Evolutionary conservation across 345 rosid species (phyloP), one percentile per base, ranked within the genome.

Genomic region (Carallia pectinifolia): DNA sequence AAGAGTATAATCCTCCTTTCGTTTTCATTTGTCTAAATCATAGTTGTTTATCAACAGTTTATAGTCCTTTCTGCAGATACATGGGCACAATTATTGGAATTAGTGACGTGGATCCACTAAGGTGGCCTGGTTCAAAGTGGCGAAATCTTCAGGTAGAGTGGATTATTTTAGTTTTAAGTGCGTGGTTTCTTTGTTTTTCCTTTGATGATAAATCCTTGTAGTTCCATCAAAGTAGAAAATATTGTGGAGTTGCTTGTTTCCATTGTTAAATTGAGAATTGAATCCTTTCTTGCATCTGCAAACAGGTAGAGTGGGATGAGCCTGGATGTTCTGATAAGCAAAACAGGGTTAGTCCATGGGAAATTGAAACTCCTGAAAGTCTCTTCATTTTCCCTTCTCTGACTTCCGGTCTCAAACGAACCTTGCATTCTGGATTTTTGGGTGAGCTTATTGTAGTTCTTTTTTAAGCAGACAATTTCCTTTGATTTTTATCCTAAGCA

Each of bases 111-210:
- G 99, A 96, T 85, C 96, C 99, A 3, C 74, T 96, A 71, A 81
- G 96, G 76, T 96, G 99, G 98, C 93, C 95, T 71, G 93, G 98
- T 68, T 96, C 99, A 30, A 96, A 90, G 77, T 92, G 99, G 99
- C 89, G 99, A 71, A 96, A 96, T 85, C 93, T 96, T 78, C 97
- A 92, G 90, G 93, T 84, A 58, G 55, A 68, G n/a, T 72, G 68
- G 7, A 12, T 56, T 71, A 34, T 17, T 66, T 64, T 2, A 10
- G 13, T 13, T 44, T 10, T 10, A 44, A 44, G 16, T 44, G 16
- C 3, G 16, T 44, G 0, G 16, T 48, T 23, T 40, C 68, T 65
- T 34, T n/a, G 29, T 60, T 37, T 53, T 50, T 39, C 61, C 27
- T 4, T 53, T 36, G 68, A 61, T 58, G 10, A 2, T 36, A 12